These are phyloP conservation scores for Tephrocybe rancida DNA, from an alignment of 768 basidiomycete species.

Conservation along the genomic window DNA sequence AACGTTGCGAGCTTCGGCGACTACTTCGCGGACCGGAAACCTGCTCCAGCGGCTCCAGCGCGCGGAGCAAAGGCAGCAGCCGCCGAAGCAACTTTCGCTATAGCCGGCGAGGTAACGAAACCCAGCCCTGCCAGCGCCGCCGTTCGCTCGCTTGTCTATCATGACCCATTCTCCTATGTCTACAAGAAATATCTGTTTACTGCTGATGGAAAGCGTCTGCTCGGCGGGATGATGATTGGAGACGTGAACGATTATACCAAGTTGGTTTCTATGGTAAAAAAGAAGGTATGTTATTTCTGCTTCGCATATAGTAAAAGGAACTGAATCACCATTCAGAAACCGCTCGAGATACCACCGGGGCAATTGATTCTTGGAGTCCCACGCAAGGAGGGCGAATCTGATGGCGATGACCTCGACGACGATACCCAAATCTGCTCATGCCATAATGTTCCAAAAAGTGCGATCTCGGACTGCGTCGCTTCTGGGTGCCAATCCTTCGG, in stretches of 20 bases:
- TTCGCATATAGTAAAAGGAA: background rate
- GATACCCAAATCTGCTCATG: conserved; percentile 76
- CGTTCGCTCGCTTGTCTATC: conserved; percentile 66
- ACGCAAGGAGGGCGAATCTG: conserved; percentile 51
- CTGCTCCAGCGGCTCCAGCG: too few relatives aligned
- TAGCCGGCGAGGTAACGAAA: background rate
- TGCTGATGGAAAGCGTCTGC: conserved; percentile 66
- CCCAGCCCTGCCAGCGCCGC: conserved; percentile 18
- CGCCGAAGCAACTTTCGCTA: background rate
- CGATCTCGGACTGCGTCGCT: too few relatives aligned
- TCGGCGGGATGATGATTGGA: conserved; percentile 85
- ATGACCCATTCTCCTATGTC: conserved; percentile 70
- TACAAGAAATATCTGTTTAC: conserved; percentile 83
- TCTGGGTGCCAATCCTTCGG: too few relatives aligned
- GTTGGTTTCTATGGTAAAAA: conserved; percentile 69
- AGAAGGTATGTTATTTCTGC: conserved; percentile 45
- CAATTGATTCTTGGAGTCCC: conserved; percentile 68
- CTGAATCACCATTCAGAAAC: conserved; percentile 60
- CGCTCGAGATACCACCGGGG: conserved; percentile 63
- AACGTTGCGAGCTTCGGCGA: conserved; percentile 73
- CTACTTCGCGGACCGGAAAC: conserved; percentile 47
- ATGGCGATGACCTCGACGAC: conserved; percentile 70
- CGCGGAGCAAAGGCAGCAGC: too few relatives aligned
- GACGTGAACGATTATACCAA: conserved; percentile 70
- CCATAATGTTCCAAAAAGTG: conserved; percentile 70